Conservation (phyloP, 1,284 basidiomycete species). For the Ustilago shanxiensis region DNA sequence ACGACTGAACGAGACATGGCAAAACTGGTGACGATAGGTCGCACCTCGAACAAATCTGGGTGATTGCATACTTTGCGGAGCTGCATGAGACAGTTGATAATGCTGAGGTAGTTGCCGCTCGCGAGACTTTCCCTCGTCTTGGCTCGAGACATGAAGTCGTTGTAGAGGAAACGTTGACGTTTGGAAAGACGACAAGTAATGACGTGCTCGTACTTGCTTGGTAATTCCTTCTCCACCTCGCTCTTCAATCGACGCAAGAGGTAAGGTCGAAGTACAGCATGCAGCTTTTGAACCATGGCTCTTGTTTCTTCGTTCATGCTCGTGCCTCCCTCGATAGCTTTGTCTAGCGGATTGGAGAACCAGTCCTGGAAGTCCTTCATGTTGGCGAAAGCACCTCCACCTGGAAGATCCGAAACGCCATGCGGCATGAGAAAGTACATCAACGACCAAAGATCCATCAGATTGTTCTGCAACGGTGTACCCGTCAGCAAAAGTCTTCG, state of each 20-base stretch:
- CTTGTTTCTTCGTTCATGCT: conserved; percentile 84
- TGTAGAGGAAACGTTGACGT: conserved; percentile 94
- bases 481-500: conserved; percentile 89
- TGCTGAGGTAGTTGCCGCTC: conserved; percentile 83
- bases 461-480: conserved; percentile 93
- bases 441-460: conserved; percentile 94
- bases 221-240: conserved; percentile 95
- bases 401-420: conserved; percentile 68
- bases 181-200: conserved; percentile 92
- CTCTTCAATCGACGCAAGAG: conserved; percentile 92
- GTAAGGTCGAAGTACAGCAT: conserved; percentile 92
- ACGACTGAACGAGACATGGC: conserved; percentile 84
- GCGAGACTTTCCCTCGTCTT: conserved; percentile 87
- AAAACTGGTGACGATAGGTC: conserved; percentile 92
- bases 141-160: conserved; percentile 95
- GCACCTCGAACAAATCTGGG: conserved; percentile 93
- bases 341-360: conserved; percentile 90
- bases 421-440: conserved; percentile 95
- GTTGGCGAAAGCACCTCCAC: conserved; percentile 84
- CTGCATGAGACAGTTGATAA: conserved; percentile 98
- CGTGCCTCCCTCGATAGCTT: conserved; percentile 89
- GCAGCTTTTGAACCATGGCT: conserved; percentile 88
- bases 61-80: conserved; percentile 84
- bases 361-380: conserved; percentile 94
- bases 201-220: conserved; percentile 94